Evolutionary conservation across 148 eudicot genomes (phyloP).

Genomic region (Linanthus parryae): DNA sequence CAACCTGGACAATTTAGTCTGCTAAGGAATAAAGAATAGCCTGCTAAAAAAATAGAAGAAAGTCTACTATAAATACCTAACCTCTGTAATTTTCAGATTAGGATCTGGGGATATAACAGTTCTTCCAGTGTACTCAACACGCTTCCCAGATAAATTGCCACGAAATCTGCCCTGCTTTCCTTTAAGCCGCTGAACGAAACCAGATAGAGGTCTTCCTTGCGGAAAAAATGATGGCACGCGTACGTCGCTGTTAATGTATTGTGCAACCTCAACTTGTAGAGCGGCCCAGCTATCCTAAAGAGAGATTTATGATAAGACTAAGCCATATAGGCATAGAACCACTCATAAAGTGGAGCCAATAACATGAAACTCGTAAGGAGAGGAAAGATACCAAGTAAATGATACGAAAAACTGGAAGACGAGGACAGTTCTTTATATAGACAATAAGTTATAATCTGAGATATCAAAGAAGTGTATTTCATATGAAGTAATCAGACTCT

Average conservation of each 20-base stretch:
- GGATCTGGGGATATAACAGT: constrained; percentile 99
- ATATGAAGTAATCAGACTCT: no score
- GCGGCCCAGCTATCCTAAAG: constrained; percentile 70
- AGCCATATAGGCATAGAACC: no score
- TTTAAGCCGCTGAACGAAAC: constrained; percentile 92
- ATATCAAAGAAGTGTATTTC: no score
- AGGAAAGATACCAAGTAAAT: no score
- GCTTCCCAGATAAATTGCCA: constrained; percentile 90
- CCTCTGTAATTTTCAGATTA: constrained; percentile 96
- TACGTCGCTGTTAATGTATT: constrained; percentile 81
- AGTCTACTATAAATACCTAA: constrained; percentile 12
- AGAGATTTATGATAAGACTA: no score
- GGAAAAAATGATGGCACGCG: constrained; percentile 36
- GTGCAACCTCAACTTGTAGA: constrained; percentile 86
- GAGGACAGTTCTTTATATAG: no score
- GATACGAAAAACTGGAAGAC: no score
- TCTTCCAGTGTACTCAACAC: constrained; percentile 96
- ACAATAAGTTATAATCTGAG: no score
- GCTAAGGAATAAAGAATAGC: background rate
- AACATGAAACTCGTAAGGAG: no score
- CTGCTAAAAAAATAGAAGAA: background rate
- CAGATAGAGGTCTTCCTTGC: constrained; percentile 51
- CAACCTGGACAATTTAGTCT: constrained; percentile 56
- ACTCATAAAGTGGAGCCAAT: no score
- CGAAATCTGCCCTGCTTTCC: constrained; percentile 99